These are phyloP conservation scores for Colletotrichum salicis DNA, from an alignment of 2,329 filamentous ascomycete genomes.

Conservation along the genomic window DNA sequence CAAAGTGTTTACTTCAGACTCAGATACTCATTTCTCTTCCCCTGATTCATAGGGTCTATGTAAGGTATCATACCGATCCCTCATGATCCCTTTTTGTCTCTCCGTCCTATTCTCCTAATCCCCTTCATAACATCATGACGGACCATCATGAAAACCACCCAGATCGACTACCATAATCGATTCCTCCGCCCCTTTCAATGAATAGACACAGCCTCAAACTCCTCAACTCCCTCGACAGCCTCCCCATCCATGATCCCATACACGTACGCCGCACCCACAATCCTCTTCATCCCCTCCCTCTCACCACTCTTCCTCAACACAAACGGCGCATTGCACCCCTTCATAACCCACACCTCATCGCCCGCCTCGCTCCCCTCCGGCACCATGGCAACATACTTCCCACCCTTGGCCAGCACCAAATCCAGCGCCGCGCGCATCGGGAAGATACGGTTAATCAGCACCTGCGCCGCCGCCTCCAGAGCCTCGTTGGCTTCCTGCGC, in stretches of 20 bases:
- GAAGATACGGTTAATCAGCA: constrained; percentile 29
- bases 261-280: constrained; percentile 32
- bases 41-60: neutral
- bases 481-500: constrained; percentile 31
- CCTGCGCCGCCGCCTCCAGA: constrained; percentile 31
- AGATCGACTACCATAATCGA: fast-evolving
- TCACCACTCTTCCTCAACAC: constrained; percentile 31
- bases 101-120: neutral
- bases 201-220: constrained; percentile 26
- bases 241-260: constrained; percentile 32
- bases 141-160: neutral
- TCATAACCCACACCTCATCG: constrained; percentile 32
- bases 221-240: neutral
- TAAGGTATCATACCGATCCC: neutral
- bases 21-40: too few relatives aligned
- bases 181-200: neutral
- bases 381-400: constrained; percentile 28
- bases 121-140: neutral
- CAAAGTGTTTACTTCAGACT: too few relatives aligned
- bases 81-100: neutral
- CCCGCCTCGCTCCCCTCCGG: constrained; percentile 25
- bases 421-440: constrained; percentile 27
- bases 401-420: constrained; percentile 24
- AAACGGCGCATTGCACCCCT: constrained; percentile 34
- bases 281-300: constrained; percentile 19